Evolutionary conservation across 495 filamentous ascomycete genomes (phyloP).

Genomic region (Penicillium daleae): DNA sequence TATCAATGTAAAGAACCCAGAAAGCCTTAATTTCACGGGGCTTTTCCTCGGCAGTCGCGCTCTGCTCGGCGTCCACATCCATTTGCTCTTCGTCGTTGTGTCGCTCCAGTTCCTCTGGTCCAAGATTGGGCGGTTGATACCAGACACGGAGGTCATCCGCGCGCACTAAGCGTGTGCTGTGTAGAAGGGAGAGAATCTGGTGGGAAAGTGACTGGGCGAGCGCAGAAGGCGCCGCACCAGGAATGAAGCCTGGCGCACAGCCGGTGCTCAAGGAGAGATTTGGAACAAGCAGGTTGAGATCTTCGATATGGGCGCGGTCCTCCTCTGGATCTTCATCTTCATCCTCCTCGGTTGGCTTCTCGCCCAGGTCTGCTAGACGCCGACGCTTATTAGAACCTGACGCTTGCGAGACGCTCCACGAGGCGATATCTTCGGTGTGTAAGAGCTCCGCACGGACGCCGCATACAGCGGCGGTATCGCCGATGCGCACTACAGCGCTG

Average conservation of each 20-base stretch:
- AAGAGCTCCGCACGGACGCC: constrained; percentile 87
- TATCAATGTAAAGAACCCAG: constrained; percentile 92
- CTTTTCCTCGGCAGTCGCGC: constrained; percentile 15
- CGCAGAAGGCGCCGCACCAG: constrained; percentile 76
- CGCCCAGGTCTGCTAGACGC: constrained; percentile 28
- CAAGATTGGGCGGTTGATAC: constrained; percentile 57
- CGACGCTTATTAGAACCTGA: constrained; percentile 35
- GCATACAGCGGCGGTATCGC: constrained; percentile 90
- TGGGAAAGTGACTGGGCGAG: constrained; percentile 83
- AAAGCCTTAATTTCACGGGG: constrained; percentile 72
- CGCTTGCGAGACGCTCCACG: constrained; percentile 54
- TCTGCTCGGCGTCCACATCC: constrained; percentile 42
- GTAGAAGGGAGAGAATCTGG: constrained; percentile 73
- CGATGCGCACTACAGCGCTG: constrained; percentile 81
- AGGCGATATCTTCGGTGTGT: constrained; percentile 68
- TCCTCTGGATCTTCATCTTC: constrained; percentile 36
- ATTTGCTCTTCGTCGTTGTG: constrained; percentile 50
- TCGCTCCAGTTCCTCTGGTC: constrained; percentile 34
- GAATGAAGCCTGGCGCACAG: constrained; percentile 81
- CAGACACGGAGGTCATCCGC: constrained; percentile 68
- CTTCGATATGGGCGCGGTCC: constrained; percentile 59
- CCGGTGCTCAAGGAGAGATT: constrained; percentile 91
- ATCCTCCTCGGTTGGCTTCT: constrained; percentile 15
- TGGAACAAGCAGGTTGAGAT: constrained; percentile 79
- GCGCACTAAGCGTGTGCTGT: constrained; percentile 65